These are phyloP conservation scores for Fusarium floridanum DNA, from an alignment of 2,329 filamentous ascomycete genomes.

Conservation along the genomic window DNA sequence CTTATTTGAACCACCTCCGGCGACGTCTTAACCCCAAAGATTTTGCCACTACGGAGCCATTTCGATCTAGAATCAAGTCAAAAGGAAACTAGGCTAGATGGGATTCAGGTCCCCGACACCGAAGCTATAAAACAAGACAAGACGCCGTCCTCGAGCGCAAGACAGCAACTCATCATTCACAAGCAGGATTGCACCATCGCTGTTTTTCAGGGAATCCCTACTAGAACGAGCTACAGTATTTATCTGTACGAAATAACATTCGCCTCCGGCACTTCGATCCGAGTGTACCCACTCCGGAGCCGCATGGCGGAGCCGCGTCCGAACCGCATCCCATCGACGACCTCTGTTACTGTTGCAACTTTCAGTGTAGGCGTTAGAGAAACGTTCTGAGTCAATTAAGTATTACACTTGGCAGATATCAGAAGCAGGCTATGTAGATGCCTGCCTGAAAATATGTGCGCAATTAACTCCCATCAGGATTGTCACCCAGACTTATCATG, in stretches of 20 bases:
- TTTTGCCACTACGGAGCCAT: background rate
- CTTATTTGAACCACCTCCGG: background rate
- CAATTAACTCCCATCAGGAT: too few species aligned
- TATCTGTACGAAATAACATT: background rate
- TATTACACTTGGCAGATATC: too few species aligned
- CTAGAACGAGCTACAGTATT: background rate
- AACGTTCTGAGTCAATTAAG: too few species aligned
- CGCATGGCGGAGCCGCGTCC: conserved; percentile 19
- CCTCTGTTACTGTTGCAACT: too few species aligned
- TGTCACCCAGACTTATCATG: too few species aligned
- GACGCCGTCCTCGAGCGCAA: background rate
- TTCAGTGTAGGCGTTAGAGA: too few species aligned
- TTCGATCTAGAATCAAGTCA: background rate
- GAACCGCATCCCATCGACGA: background rate
- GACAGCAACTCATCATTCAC: background rate
- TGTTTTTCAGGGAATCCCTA: background rate
- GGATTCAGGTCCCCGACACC: background rate
- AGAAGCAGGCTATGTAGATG: too few species aligned
- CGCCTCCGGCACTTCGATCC: background rate
- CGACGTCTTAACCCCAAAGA: rapidly evolving
- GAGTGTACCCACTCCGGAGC: conserved; percentile 22
- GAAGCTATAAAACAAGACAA: background rate
- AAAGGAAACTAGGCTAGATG: background rate
- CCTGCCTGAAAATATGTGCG: too few species aligned
- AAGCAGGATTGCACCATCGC: background rate